These are phyloP conservation scores for Manihot esculenta DNA, from an alignment of 441 rosid species.

Conservation along the genomic window DNA sequence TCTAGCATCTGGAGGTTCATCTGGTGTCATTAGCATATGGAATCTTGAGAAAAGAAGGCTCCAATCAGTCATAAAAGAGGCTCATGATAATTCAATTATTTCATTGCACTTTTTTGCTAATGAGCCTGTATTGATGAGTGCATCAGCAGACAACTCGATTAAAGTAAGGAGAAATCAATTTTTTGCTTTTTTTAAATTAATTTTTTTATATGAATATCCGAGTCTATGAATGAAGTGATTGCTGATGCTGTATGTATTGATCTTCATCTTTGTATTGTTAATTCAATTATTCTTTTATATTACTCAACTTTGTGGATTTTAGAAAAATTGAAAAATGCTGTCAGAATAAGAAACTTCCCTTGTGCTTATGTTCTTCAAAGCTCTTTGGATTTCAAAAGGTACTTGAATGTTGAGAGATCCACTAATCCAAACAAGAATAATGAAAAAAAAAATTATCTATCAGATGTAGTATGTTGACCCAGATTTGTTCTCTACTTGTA, in stretches of 20 bases:
- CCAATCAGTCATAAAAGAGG: constrained; percentile 84
- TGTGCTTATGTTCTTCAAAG: not conserved
- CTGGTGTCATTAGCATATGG: constrained; percentile 96
- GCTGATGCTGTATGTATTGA: not conserved
- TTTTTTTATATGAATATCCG: not conserved
- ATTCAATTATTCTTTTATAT: not conserved
- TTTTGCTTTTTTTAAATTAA: too few species aligned
- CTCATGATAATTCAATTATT: constrained; percentile 82
- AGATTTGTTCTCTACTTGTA: not conserved
- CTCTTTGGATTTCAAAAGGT: not conserved
- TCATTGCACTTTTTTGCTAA: constrained; percentile 89
- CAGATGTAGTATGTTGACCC: not conserved
- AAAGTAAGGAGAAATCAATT: constrained; percentile 58
- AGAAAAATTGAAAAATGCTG: not conserved
- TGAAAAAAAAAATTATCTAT: too few species aligned
- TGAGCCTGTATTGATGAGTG: constrained; percentile 96
- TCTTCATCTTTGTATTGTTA: not conserved
- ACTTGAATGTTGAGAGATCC: not conserved
- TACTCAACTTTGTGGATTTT: constrained; percentile 8
- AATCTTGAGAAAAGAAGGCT: constrained; percentile 93
- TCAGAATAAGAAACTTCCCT: not conserved
- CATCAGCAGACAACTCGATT: constrained; percentile 89
- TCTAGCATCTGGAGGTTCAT: constrained; percentile 92
- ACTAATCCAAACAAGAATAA: too few species aligned
- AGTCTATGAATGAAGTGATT: not conserved